Base-by-base conservation (phyloP, 768 basidiomycete species). In the Amanita brunnescens region DNA sequence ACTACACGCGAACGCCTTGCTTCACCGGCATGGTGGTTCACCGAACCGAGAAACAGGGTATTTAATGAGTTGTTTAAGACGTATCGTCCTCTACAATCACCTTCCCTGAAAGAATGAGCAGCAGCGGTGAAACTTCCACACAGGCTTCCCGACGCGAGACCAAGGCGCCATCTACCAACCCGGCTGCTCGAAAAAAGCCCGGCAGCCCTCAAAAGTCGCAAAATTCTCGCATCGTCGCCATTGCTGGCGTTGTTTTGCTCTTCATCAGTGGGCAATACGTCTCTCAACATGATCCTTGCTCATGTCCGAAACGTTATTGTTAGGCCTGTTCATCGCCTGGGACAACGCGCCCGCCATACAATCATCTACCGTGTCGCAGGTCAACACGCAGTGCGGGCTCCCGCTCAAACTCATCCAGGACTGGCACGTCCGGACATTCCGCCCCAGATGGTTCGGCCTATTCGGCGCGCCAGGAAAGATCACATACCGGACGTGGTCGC, bases 371-470 rank as follows among this genome's bases (percentile, higher is more conserved):
- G 20, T 7, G 14, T 29, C 41, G 3, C 44, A 46, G n/a, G 33
- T 21, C 6, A 46, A 32, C 18, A 33, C 44, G 2, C 16, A 46
- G 3, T 46, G 44, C 13, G 44, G 30, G n/a, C 16, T 10, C 12
- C 44, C 44, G 5, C 44, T 46, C 30, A 46, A 46, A 21, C 20
- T 10, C 14, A 23, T 46, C 4, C 23, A 32, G 32, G 30, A 30
- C 33, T 49, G 48, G 48, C 26, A 38, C 21, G 5, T 40, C 38
- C 14, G n/a, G n/a, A n/a, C n/a, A n/a, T n/a, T n/a, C n/a, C n/a
- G n/a, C n/a, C n/a, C n/a, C n/a, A n/a, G n/a, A 14, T 49, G 48
- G 38, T 49, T 49, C 23, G 47, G 37, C n/a, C 24, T 39, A 16
- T 38, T 49, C 18, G 50, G 50, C 14, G 34, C 3, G 9, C 50